These are phyloP conservation scores for Hymenoscyphus occultus DNA, from an alignment of 2,329 filamentous ascomycete genomes.

Conservation along the genomic window DNA sequence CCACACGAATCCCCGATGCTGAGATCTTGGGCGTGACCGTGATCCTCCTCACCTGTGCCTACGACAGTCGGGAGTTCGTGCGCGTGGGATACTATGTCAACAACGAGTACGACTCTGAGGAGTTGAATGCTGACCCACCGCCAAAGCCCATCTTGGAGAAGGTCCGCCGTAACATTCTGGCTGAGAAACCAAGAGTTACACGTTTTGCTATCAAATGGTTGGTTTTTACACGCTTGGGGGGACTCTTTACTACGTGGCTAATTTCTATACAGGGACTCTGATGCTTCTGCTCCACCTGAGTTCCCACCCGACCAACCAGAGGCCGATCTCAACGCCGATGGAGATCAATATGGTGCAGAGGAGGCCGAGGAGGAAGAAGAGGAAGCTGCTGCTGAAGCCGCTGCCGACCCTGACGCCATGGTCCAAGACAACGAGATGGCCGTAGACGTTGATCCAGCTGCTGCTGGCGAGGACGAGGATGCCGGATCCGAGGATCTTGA, in stretches of 20 bases:
- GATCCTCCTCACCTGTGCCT: conserved; percentile 92
- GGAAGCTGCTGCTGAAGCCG: conserved; percentile 49
- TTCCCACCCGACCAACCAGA: conserved; percentile 97
- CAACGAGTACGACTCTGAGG: conserved; percentile 95
- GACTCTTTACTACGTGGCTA: conserved; percentile 21
- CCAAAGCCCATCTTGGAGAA: conserved; percentile 90
- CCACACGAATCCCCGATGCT: conserved; percentile 83
- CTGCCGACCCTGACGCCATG: conserved; percentile 41
- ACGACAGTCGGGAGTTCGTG: conserved; percentile 94
- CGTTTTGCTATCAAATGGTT: conserved; percentile 99
- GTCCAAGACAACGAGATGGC: conserved; percentile 75
- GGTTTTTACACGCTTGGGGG: conserved; percentile 34
- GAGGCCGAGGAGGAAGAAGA: conserved; percentile 71
- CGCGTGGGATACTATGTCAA: conserved; percentile 99
- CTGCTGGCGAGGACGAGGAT: conserved; percentile 63
- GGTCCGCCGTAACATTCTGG: conserved; percentile 86
- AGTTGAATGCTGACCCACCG: conserved; percentile 84
- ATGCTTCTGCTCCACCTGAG: conserved; percentile 91
- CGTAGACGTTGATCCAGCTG: conserved; percentile 51
- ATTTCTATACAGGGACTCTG: conserved; percentile 73
- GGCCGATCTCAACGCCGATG: conserved; percentile 81
- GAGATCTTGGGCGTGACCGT: conserved; percentile 97
- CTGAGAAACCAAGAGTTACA: conserved; percentile 96
- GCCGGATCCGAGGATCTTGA: conserved; percentile 63
- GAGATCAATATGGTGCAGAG: conserved; percentile 86